Percentiles rank a stretch among this genome's conserved stretches.
Evolutionary conservation across 1,284 basidiomycete genomes (phyloP).

Genomic region (Pterula multifida): DNA sequence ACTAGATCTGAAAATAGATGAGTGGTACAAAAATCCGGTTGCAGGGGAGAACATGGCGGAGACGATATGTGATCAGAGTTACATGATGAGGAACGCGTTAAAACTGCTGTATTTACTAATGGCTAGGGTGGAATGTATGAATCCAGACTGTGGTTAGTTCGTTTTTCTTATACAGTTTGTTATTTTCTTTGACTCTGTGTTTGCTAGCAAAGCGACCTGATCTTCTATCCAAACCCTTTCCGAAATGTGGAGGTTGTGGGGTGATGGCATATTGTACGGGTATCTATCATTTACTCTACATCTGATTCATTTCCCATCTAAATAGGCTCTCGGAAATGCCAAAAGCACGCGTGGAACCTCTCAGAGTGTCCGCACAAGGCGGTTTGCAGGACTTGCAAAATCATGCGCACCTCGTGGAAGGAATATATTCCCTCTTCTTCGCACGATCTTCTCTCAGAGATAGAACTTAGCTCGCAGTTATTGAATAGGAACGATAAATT

Average conservation of each 20-base stretch:
- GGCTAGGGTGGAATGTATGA: not conserved
- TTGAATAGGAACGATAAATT: not conserved
- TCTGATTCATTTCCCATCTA: not conserved
- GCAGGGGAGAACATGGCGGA: not conserved
- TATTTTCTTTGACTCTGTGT: not conserved
- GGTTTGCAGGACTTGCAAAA: not conserved
- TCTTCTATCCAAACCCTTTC: not conserved
- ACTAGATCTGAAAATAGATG: not conserved
- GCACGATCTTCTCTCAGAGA: not conserved
- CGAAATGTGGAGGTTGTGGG: not conserved
- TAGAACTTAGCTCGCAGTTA: not conserved
- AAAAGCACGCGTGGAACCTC: not conserved
- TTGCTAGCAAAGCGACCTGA: not conserved
- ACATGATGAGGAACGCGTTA: not conserved
- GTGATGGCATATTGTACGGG: not conserved
- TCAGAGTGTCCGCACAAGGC: not conserved
- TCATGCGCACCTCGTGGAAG: not conserved
- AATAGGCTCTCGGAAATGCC: not conserved
- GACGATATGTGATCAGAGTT: not conserved
- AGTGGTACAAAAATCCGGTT: not conserved
- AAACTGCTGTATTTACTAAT: not conserved
- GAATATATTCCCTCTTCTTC: not conserved
- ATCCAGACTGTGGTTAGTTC: not conserved
- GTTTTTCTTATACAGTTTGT: not conserved
- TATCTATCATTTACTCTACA: not conserved